phyloP scores from a whole-genome alignment of 2,329 filamentous ascomycete species.

The Atkinsonella hypoxylon region DNA sequence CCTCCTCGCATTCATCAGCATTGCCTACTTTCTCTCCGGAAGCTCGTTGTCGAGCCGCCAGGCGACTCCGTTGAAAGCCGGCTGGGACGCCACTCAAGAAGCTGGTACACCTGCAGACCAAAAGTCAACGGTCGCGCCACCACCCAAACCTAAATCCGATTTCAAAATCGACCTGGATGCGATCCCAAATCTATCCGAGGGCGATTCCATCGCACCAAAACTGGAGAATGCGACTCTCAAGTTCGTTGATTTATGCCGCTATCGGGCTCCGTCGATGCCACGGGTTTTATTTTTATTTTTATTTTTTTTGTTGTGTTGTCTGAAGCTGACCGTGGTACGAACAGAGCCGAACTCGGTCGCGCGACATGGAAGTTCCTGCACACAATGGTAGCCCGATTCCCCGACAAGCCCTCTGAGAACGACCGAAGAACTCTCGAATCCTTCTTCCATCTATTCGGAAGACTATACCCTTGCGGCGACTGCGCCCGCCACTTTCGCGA shows the following conservation, averaged over 20 bases:
- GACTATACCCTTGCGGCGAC: conserved; percentile 60
- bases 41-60: conserved; percentile 3
- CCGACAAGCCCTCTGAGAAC: conserved; percentile 49
- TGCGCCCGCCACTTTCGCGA: conserved; percentile 56
- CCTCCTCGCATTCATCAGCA: conserved; percentile 41
- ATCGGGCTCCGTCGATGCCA: neutral
- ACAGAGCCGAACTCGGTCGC: conserved; percentile 51
- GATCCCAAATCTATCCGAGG: conserved; percentile 43
- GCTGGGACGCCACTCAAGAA: neutral
- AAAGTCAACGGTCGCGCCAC: neutral
- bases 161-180: conserved; percentile 28
- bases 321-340: conserved; percentile 6
- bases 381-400: conserved; percentile 59
- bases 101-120: neutral
- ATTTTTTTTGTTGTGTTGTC: too few species aligned
- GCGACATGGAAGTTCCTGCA: conserved; percentile 60
- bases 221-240: conserved; percentile 74
- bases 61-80: conserved; percentile 9
- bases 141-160: conserved; percentile 14
- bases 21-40: conserved; percentile 48
- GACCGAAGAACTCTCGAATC: conserved; percentile 51
- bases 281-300: too few species aligned
- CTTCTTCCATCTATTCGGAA: conserved; percentile 54
- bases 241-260: conserved; percentile 27
- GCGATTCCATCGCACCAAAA: conserved; percentile 66